Base-by-base conservation (phyloP, 192 early-diverging fungal species). In the Gonapodya sp. region DNA sequence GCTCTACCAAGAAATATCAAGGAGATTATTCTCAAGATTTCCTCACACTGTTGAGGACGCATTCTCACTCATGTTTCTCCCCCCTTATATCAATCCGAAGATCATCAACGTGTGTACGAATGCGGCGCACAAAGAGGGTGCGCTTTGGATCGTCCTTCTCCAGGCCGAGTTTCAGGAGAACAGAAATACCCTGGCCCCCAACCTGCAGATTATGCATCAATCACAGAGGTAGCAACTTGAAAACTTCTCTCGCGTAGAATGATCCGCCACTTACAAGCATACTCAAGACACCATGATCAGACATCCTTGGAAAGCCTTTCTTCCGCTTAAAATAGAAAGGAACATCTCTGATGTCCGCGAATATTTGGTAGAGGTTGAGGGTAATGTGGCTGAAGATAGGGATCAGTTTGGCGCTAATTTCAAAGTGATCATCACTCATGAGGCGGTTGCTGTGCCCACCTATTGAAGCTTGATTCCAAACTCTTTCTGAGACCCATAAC, bases 261-360 rank as follows among this genome's bases (percentile, higher is more conserved):
- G 1, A 31, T n/a, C 1, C 0, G 34, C 1, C 64, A 74, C 85
- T 80, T 78, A 92, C 86, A 24, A 79, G 30, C 24, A 92, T 64
- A 78, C 89, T 87, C 31, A 85, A 85, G 24, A 88, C 82, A 0
- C 91, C 91, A 31, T 81, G 80, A 73, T 92, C 91, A 35, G 72
- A 79, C 36, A 89, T 78, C 36, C 81, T 79, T 37, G 88, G 86
- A 73, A 91, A 83, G 18, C 89, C 89, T 16, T 81, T 81, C 83
- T 92, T 92, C 80, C 86, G 85, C 75, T 81, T 82, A 82, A 82
- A 87, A 74, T 86, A 90, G 78, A 92, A 92, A 0, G 87, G 84
- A 30, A 90, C 87, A 78, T 92, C 90, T n/a, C 83, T 81, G 34
- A 89, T 84, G 73, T 91, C 84, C 18, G 89, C 89, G 35, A 85